Base-by-base conservation (phyloP, 805 yeast genomes). In the Cyberlindnera amylophila region DNA sequence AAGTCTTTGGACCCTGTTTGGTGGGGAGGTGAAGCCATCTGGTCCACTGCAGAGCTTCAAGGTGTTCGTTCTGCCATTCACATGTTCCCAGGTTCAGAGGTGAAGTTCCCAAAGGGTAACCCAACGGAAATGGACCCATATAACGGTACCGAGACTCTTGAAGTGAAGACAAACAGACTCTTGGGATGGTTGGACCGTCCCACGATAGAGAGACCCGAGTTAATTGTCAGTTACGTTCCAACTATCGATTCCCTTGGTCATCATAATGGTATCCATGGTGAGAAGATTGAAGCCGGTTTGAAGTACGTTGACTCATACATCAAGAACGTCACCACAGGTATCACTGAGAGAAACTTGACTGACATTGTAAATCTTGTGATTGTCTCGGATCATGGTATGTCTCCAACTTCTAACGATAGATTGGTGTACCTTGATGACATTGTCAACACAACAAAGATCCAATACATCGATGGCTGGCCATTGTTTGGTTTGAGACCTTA, bases 11-110 rank as follows among this genome's bases (percentile, higher is more conserved):
- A 73, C 30, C 66, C 62, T n/a, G 72, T 67, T 17, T 89, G 79
- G 72, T 89, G 96, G 95, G 91, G 89, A 18, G 96, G 96, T 18
- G 93, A 86, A 58, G 93, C 96, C 0, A 56, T 90, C 16, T 90
- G 97, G 97, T 65, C 72, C 26, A 86, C 95, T 1, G 88, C 91
- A 0, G 69, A 68, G 23, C 59, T 61, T 15, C 84, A 84, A 45
- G 82, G 80, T 6, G 72, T 82, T 2, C 65, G 66, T 3, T 64
- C 83, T 5, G 95, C 89, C 0, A 82, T 87, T n/a, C 95, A 89
- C 62, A 89, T 88, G 96, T 90, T 95, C 95, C 96, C 96, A 0
- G 96, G 96, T 2, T 79, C 89, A 45, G 96, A 88, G 53, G 95
- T 81, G 7, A 72, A 74, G 19, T 78, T 75, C 56, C 64, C 64